These are phyloP conservation scores for Camellia sinensis DNA, from an alignment of 148 eudicot species.

Conservation along the genomic window DNA sequence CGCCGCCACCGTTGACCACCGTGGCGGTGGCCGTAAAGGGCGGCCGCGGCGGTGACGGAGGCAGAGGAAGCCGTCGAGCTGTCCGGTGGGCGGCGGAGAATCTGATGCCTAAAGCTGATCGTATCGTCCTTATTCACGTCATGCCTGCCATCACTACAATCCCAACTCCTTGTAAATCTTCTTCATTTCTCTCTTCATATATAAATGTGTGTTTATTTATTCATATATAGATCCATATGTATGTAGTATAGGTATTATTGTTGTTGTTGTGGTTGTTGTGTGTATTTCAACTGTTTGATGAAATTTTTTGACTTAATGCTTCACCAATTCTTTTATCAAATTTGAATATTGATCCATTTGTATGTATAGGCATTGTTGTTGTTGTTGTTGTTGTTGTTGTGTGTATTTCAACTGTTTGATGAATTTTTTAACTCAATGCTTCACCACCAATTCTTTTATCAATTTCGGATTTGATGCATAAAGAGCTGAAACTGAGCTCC, in stretches of 20 bases:
- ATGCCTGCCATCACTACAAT: constrained; percentile 60
- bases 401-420: background rate
- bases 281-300: background rate
- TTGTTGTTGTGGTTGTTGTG: too few species aligned
- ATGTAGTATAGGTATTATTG: background rate
- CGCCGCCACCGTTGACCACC: constrained; percentile 27
- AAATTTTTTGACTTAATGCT: too few species aligned
- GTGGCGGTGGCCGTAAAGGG: constrained; percentile 76
- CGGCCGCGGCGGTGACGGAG: constrained; percentile 33
- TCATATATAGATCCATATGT: background rate
- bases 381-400: too few species aligned
- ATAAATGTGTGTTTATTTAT: background rate
- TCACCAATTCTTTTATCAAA: too few species aligned
- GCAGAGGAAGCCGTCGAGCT: constrained; percentile 73
- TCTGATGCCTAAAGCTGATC: constrained; percentile 44
- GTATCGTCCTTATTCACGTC: constrained; percentile 60
- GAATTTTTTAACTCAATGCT: too few species aligned
- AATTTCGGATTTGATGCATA: too few species aligned
- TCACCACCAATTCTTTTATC: too few species aligned
- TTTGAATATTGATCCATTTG: too few species aligned
- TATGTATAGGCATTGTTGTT: background rate
- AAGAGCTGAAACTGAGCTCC: too few species aligned
- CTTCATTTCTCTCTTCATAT: background rate
- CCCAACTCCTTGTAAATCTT: constrained; percentile 48
- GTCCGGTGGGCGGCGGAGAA: constrained; percentile 72